Conservation (phyloP, 176 grass and related monocot species). For the Lolium multiflorum region DNA sequence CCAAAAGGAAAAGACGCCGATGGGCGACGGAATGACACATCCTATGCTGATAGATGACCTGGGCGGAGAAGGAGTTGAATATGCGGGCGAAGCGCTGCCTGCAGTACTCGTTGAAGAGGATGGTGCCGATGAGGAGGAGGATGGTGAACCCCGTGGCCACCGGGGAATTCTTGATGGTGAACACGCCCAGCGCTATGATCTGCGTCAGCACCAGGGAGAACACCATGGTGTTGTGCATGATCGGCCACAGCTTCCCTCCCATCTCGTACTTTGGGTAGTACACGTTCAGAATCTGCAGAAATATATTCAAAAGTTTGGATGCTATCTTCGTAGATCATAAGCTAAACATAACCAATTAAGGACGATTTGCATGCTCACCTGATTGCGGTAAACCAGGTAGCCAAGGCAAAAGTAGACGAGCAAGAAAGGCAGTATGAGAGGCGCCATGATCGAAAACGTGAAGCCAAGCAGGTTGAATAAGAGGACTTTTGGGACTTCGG, state of each 20-base stretch:
- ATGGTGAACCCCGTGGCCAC: slow-evolving; percentile 64
- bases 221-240: slow-evolving; percentile 87
- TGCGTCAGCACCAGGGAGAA: slow-evolving; percentile 84
- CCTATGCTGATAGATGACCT: slow-evolving; percentile 50
- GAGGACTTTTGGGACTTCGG: slow-evolving; percentile 87
- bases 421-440: slow-evolving; percentile 90
- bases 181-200: slow-evolving; percentile 77
- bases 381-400: slow-evolving; percentile 91
- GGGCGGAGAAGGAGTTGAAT: slow-evolving; percentile 73
- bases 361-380: slow-evolving; percentile 46
- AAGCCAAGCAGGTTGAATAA: slow-evolving; percentile 84
- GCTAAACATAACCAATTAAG: not conserved
- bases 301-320: not conserved
- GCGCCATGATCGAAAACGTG: slow-evolving; percentile 89
- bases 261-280: slow-evolving; percentile 87
- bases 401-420: slow-evolving; percentile 91
- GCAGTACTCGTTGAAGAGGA: slow-evolving; percentile 91
- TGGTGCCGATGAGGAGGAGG: slow-evolving; percentile 64
- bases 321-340: not conserved
- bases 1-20: not conserved
- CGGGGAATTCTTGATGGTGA: slow-evolving; percentile 67
- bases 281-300: slow-evolving; percentile 81
- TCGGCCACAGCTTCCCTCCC: slow-evolving; percentile 82
- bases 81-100: slow-evolving; percentile 71
- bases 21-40: not conserved